Percentiles rank a stretch among this genome's conserved stretches.
These are phyloP conservation scores for Colletotrichum cordylinicola DNA, from an alignment of 2,329 filamentous ascomycete genomes.

Conservation along the genomic window DNA sequence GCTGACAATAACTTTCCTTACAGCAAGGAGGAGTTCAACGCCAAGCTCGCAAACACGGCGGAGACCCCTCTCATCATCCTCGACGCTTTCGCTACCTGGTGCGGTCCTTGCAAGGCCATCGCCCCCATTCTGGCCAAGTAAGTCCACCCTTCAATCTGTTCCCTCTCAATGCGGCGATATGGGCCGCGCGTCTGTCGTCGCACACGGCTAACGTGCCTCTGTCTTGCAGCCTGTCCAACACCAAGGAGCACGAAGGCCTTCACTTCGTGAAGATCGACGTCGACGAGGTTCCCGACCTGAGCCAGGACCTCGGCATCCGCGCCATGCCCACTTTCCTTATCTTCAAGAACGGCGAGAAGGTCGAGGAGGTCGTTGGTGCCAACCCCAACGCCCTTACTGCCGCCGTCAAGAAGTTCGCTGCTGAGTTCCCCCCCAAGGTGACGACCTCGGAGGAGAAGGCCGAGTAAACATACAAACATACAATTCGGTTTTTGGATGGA, in stretches of 20 bases:
- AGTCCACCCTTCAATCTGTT: conserved; percentile 30
- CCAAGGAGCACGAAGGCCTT: conserved; percentile 61
- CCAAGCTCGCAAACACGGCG: conserved; percentile 47
- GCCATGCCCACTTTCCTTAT: conserved; percentile 93
- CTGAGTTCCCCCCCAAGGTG: background rate
- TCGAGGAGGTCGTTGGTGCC: conserved; percentile 78
- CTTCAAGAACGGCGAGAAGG: conserved; percentile 81
- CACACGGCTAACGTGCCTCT: background rate
- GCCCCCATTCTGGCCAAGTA: conserved; percentile 75
- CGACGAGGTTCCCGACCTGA: conserved; percentile 78
- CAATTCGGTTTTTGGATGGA: background rate
- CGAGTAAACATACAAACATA: background rate
- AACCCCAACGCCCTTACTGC: conserved; percentile 72
- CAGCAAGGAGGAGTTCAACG: conserved; percentile 68
- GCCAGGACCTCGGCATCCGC: conserved; percentile 78
- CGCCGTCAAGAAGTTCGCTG: conserved; percentile 35
- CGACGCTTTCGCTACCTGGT: conserved; percentile 91
- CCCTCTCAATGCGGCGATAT: too few species aligned
- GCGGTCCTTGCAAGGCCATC: conserved; percentile 93
- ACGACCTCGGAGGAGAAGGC: background rate
- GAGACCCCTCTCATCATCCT: conserved; percentile 62
- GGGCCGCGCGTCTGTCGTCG: too few species aligned
- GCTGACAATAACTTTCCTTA: background rate
- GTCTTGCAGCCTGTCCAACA: conserved; percentile 14
- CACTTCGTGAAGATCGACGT: conserved; percentile 93